Base-by-base conservation (phyloP, 1,284 basidiomycete genomes). In the Malassezia obtusa region DNA sequence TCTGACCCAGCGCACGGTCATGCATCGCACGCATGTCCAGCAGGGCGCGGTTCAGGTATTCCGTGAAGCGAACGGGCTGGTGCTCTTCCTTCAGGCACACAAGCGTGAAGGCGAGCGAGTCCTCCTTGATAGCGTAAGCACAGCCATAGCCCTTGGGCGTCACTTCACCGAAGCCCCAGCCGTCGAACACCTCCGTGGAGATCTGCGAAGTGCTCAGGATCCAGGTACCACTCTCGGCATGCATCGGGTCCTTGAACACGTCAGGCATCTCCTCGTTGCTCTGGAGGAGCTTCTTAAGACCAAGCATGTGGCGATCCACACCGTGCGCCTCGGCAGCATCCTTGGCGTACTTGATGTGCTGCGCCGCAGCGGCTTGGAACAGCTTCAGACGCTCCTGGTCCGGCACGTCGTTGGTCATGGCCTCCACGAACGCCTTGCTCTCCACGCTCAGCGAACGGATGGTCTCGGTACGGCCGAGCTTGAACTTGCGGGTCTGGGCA, bases 141-240 rank as follows among this genome's bases (percentile, higher is more conserved):
- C 95, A 77, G 10, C 94, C 92, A 70, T 89, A 98, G 14, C 92
- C 94, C 64, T 95, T 88, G 7, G 84, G 81, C n/a, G 53, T 54
- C n/a, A 81, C 88, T 81, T 95, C 89, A 11, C 91, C 91, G 73
- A 92, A 96, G 28, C 92, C 92, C 91, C 92, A 95, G 32, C 89
- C 89, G 64, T 91, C 87, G 45, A 98, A 79, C 75, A 81, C 89
- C 57, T 81, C 80, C 48, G 83, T 85, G 49, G 84, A 86, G 60
- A 98, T 78, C 75, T 95, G 87, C 63, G 84, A 86, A 4, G 92
- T 98, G 41, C 84, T 87, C 61, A 98, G 77, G 75, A 90, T 86
- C 94, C 92, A 98, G 73, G 90, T 87, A 49, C 75, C 82, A 36
- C 83, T 86, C 73, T 79, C 79, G 11, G 78, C 74, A 68, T 81